Evolutionary conservation across 2,329 filamentous ascomycete genomes (phyloP).

Genomic region (Pseudocercospora fuligena): DNA sequence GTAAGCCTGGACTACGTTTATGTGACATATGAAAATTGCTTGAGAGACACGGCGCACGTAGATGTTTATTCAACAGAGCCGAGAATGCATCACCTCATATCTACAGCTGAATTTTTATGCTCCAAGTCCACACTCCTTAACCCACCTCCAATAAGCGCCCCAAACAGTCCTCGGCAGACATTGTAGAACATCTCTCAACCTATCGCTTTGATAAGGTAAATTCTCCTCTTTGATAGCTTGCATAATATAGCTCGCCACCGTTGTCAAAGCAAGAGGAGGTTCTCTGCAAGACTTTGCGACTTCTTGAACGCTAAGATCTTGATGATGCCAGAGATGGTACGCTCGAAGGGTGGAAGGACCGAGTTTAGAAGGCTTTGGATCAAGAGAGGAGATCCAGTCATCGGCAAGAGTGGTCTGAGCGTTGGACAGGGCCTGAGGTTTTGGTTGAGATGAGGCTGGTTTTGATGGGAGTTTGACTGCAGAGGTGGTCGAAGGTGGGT

Average conservation of each 20-base stretch:
- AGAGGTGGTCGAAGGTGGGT: neutral
- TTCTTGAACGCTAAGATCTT: conserved; percentile 53
- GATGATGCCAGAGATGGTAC: conserved; percentile 69
- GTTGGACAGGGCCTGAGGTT: conserved; percentile 7
- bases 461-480: neutral
- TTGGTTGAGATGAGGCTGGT: neutral
- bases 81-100: neutral
- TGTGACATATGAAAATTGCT: no score
- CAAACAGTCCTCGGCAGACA: conserved; percentile 33
- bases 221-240: conserved; percentile 58
- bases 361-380: conserved; percentile 4
- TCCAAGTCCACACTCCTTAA: neutral
- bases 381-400: conserved; percentile 16
- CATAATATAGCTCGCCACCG: conserved; percentile 65
- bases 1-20: no score
- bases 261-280: conserved; percentile 62
- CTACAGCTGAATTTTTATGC: neutral
- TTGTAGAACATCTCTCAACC: conserved; percentile 33
- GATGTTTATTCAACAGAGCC: no score
- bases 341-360: conserved; percentile 46
- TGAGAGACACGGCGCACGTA: no score
- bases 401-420: conserved; percentile 8
- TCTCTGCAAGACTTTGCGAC: conserved; percentile 63
- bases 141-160: conserved; percentile 11
- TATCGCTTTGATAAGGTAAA: conserved; percentile 53